Evolutionary conservation across 2,329 filamentous ascomycete genomes (phyloP).

Genomic region (Calonectria hongkongensis): DNA sequence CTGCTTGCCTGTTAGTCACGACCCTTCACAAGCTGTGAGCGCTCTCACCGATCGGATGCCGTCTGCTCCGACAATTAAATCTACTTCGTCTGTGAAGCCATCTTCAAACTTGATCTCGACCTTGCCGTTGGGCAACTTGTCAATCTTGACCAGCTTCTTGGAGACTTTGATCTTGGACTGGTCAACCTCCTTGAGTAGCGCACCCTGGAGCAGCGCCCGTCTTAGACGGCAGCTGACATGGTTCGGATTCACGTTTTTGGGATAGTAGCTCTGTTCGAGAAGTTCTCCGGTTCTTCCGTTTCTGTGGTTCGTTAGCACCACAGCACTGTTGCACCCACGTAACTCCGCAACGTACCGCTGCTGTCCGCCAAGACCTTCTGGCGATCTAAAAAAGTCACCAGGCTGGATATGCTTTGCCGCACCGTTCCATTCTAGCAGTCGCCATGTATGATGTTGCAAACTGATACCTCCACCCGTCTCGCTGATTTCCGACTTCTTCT

Average conservation of each 20-base stretch:
- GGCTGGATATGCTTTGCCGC: constrained; percentile 57
- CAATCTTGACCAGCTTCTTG: constrained; percentile 64
- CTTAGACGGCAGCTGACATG: constrained; percentile 55
- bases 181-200: constrained; percentile 68
- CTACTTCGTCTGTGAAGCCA: constrained; percentile 60
- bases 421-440: constrained; percentile 58
- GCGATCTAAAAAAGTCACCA: constrained; percentile 56
- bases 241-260: constrained; percentile 50
- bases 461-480: constrained; percentile 62
- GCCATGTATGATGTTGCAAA: constrained; percentile 60
- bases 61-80: constrained; percentile 71
- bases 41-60: constrained; percentile 68
- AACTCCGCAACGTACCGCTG: constrained; percentile 43
- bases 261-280: constrained; percentile 48
- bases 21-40: neutral
- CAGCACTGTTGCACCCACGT: neutral
- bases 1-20: constrained; percentile 50
- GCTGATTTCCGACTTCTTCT: constrained; percentile 60
- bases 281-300: constrained; percentile 59
- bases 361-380: constrained; percentile 52
- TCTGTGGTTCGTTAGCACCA: constrained; percentile 40
- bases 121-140: constrained; percentile 60
- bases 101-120: constrained; percentile 68
- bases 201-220: constrained; percentile 66
- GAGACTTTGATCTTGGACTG: constrained; percentile 64